A percentile compares a stretch with the other conserved stretches of the same genome.
Evolutionary conservation across 2,329 filamentous ascomycete genomes (phyloP).

Genomic region (Monascus ruber): DNA sequence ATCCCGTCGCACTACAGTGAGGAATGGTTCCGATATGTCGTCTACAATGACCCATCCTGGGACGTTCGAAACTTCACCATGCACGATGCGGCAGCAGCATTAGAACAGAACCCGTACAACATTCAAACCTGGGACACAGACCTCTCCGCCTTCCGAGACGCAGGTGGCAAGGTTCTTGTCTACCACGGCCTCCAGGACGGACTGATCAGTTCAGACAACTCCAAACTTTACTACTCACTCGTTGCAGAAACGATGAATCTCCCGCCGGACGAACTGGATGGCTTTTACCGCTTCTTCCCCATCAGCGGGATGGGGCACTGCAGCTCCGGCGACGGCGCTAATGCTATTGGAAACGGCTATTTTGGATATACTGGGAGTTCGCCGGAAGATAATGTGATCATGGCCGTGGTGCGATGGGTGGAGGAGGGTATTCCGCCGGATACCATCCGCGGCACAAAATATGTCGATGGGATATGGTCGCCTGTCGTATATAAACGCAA

Average conservation of each 20-base stretch:
- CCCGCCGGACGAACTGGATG: slow-evolving; percentile 20
- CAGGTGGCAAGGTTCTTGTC: slow-evolving; percentile 31
- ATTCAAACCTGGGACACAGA: slow-evolving; percentile 40
- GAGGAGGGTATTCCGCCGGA: slow-evolving; percentile 33
- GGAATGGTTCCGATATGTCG: slow-evolving; percentile 36
- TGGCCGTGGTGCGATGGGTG: slow-evolving; percentile 40
- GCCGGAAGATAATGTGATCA: slow-evolving; percentile 37
- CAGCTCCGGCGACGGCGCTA: slow-evolving; percentile 29
- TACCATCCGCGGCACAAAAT: slow-evolving; percentile 34
- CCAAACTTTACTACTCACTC: slow-evolving; percentile 41
- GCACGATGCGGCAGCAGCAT: slow-evolving; percentile 25
- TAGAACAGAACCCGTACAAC: slow-evolving; percentile 35
- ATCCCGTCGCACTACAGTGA: slow-evolving; percentile 24
- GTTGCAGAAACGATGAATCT: slow-evolving; percentile 29
- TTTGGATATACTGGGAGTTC: slow-evolving; percentile 11
- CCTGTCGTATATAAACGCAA: no score
- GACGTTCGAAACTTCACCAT: slow-evolving; percentile 26
- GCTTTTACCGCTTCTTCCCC: slow-evolving; percentile 39
- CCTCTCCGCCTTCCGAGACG: slow-evolving; percentile 34
- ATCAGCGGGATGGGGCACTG: slow-evolving; percentile 48
- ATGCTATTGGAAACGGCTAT: slow-evolving; percentile 28
- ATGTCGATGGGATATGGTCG: slow-evolving; percentile 19
- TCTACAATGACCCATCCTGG: slow-evolving; percentile 31
- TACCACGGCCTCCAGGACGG: slow-evolving; percentile 36
- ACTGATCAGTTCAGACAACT: slow-evolving; percentile 42